Base-by-base conservation (phyloP, 352 stramenopile species). In the Pythium volutum region DNA sequence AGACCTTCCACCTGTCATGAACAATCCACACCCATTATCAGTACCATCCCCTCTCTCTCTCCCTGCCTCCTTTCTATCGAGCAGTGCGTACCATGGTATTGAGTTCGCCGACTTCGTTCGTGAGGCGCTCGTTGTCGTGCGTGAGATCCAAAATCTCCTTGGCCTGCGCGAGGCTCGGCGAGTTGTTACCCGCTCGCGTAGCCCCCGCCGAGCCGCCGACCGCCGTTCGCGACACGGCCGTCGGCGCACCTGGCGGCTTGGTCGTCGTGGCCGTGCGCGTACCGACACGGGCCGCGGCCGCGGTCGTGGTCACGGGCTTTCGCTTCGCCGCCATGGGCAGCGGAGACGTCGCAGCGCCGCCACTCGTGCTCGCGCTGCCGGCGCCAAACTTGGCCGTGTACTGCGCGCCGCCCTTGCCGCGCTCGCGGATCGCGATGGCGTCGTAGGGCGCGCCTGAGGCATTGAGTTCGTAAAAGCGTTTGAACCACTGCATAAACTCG, bases 401-500 rank as follows among this genome's bases (percentile, higher is more conserved):
- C 59, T 88, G 74, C 3, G 77, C 71, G 0, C 93, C 97, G 26
- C 97, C 97, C 67, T 99, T 99, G 42, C 97, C 97, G 57, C 93
- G 97, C 8, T 93, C 83, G 7, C 97, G 88, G 29, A 97, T 85
- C 4, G 82, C 84, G 0, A 97, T 55, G 2, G 96, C 75, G 79
- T 99, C 96, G 75, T 99, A 99, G 11, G 98, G 91, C 31, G 77
- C 66, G 4, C 75, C 71, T 3, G 75, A 81, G n/a, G 75, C 81
- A 58, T 94, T 97, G 57, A 91, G 73, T 47, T 98, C 89, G 71
- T 96, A 97, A 54, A 98, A 98, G 26, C 79, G 79, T 60, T 97
- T 98, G 63, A 96, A 94, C 91, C 96, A 99, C 79, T 99, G 98
- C 90, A 99, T 99, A 71, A 99, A 99, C 76, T 99, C 98, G 59